Evolutionary conservation across 2,329 filamentous ascomycete species (phyloP), one percentile per base, ranked within the genome.

Genomic region (Colletotrichum plurivorum): DNA sequence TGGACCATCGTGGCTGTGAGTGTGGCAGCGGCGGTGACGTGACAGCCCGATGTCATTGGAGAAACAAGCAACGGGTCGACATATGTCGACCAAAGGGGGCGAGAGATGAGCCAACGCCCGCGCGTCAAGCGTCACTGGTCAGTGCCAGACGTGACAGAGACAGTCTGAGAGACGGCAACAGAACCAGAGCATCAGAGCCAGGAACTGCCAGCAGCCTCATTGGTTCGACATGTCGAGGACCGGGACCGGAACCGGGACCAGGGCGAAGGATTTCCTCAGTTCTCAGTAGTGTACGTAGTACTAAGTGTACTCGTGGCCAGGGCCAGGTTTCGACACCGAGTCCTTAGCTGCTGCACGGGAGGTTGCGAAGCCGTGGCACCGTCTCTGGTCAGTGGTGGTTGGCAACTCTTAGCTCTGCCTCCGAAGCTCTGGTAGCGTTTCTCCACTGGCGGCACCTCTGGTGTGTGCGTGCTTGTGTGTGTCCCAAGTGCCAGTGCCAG

Each of bases 301-400:
- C 22, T 25, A 4, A 5, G 22, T 25, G 22, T 25, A 25, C 22
- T 25, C 3, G 6, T 36, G 10, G 31, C 31, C 31, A 36, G 31
- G 61, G 52, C 48, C 61, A 66, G 55, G 54, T 53, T 53, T 66
- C 41, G 54, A 66, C 54, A 48, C 54, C 61, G 31, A 57, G 60
- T 64, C 46, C 52, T 46, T 53, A 48, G 60, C 49, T 66, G 66
- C 20, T 65, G 61, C 66, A 66, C 61, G 66, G 54, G 54, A 69
- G 41, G 41, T 48, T 69, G 31, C 56, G 39, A 57, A 69, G 63
- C 61, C 66, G 61, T 66, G 66, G 61, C 61, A 52, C 54, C 61
- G 61, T 54, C 41, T 15, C 41, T 15, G 41, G 5, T 9, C 10
- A 36, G 31, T 36, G 27, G 45, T 20, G n/a, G 25, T 59, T 59